These are phyloP conservation scores for Botrytis pseudocinerea DNA, from an alignment of 2,329 filamentous ascomycete genomes.

Conservation along the genomic window DNA sequence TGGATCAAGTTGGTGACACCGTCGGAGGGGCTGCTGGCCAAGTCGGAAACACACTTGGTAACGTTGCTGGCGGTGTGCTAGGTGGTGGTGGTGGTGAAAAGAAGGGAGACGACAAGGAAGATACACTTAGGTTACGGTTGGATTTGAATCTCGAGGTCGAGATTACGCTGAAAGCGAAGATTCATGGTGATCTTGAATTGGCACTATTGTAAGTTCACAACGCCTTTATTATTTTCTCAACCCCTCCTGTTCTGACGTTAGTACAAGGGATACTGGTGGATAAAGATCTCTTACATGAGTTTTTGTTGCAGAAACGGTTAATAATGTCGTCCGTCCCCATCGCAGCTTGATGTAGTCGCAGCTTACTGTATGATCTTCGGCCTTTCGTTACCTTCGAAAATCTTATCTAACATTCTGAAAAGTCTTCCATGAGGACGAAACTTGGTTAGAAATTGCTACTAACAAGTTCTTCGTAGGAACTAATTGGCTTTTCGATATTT, in stretches of 20 bases:
- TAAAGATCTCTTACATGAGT: constrained; percentile 20
- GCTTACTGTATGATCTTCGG: constrained; percentile 5
- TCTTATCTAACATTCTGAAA: not conserved
- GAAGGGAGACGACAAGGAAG: constrained; percentile 43
- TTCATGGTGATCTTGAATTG: constrained; percentile 79
- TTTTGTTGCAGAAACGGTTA: constrained; percentile 20
- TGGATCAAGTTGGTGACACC: constrained; percentile 18
- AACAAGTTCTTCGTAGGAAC: constrained; percentile 17
- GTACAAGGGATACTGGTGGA: constrained; percentile 22
- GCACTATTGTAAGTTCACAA: constrained; percentile 36
- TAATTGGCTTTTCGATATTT: constrained; percentile 18
- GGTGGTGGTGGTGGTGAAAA: constrained; percentile 17
- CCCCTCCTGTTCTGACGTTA: constrained; percentile 20
- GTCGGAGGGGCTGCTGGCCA: constrained; percentile 17
- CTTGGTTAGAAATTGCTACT: constrained; percentile 8
- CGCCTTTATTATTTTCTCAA: constrained; percentile 3
- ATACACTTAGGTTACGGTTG: constrained; percentile 64
- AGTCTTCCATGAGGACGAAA: constrained; percentile 11
- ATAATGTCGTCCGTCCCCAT: constrained; percentile 15
- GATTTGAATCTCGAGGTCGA: constrained; percentile 79
- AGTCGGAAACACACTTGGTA: constrained; percentile 20
- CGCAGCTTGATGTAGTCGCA: constrained; percentile 12
- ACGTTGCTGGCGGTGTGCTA: constrained; percentile 8
- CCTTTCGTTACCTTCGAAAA: constrained; percentile 10
- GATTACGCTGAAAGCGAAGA: constrained; percentile 76